Conservation (phyloP, 208 protist species). For the Wallacemonas sp. region DNA sequence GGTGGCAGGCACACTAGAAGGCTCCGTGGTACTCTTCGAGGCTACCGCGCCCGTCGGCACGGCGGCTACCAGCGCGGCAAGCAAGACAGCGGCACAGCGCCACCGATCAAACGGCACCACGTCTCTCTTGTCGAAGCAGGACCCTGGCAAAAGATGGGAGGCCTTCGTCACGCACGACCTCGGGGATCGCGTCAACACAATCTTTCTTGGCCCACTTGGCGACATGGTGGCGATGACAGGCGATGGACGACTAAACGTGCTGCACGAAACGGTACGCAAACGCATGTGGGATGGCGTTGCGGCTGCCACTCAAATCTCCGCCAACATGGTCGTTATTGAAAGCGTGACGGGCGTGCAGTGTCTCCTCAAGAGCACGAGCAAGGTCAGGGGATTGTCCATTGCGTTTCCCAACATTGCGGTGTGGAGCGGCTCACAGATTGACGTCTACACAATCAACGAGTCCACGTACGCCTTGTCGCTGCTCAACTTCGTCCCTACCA, state of each 20-base stretch:
- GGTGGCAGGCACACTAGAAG: constrained; percentile 68
- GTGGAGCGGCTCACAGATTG: constrained; percentile 88
- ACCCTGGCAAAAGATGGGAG: constrained; percentile 64
- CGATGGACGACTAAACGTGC: constrained; percentile 64
- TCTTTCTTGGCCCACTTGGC: constrained; percentile 55
- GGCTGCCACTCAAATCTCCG: constrained; percentile 85
- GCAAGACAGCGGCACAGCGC: background rate
- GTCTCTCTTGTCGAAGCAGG: constrained; percentile 12
- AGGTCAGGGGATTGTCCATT: constrained; percentile 79
- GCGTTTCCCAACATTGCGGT: constrained; percentile 84
- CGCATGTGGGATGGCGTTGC: constrained; percentile 82
- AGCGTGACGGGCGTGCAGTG: constrained; percentile 84
- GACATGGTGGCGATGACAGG: constrained; percentile 58
- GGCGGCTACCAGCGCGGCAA: background rate
- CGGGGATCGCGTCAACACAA: constrained; percentile 55
- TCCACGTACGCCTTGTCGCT: constrained; percentile 65
- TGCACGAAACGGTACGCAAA: constrained; percentile 87
- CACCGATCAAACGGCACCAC: background rate
- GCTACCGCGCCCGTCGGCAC: constrained; percentile 7
- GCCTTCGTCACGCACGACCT: constrained; percentile 69
- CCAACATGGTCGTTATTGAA: constrained; percentile 86
- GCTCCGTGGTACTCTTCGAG: constrained; percentile 64
- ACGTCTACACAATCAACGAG: constrained; percentile 89
- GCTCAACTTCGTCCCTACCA: constrained; percentile 69
- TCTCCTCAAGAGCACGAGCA: constrained; percentile 67